Conservation (phyloP, 208 protist species). For the Eutreptiella sp. region DNA sequence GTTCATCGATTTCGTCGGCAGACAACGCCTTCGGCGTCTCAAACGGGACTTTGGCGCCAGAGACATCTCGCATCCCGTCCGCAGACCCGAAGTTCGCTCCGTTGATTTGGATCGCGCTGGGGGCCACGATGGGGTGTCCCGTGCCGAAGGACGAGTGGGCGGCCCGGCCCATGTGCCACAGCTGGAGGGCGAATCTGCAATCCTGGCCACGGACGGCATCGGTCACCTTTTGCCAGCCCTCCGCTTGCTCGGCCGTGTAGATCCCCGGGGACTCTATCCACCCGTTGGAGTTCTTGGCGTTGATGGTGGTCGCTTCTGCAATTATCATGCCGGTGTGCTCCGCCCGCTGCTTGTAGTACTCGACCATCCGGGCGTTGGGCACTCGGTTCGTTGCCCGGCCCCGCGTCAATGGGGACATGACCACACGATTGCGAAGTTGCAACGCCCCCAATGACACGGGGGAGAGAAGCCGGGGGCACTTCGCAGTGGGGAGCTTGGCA, state of each 20-base stretch:
- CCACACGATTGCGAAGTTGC: constrained; percentile 49
- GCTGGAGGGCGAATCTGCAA: constrained; percentile 54
- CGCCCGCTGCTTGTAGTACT: constrained; percentile 61
- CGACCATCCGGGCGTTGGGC: constrained; percentile 35
- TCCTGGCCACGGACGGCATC: constrained; percentile 62
- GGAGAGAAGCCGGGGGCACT: too few species aligned
- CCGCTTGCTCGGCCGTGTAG: constrained; percentile 50
- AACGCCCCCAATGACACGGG: constrained; percentile 41
- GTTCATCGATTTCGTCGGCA: constrained; percentile 49
- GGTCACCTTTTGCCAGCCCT: constrained; percentile 56
- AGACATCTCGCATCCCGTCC: too few species aligned
- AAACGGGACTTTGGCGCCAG: constrained; percentile 38
- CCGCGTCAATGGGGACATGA: constrained; percentile 60
- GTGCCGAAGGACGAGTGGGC: constrained; percentile 36
- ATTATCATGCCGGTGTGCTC: constrained; percentile 57
- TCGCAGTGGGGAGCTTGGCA: too few species aligned
- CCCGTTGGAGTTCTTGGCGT: constrained; percentile 43
- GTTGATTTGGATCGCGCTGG: constrained; percentile 31
- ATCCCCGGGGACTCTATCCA: constrained; percentile 50
- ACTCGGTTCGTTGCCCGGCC: constrained; percentile 38
- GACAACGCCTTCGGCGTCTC: constrained; percentile 46
- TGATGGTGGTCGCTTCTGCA: constrained; percentile 53
- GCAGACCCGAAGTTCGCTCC: constrained; percentile 25
- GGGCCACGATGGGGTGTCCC: constrained; percentile 30
- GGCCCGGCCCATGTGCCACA: constrained; percentile 53